These are phyloP conservation scores for Cokeromyces recurvatus DNA, from an alignment of 371 early-diverging fungal species.

Conservation along the genomic window DNA sequence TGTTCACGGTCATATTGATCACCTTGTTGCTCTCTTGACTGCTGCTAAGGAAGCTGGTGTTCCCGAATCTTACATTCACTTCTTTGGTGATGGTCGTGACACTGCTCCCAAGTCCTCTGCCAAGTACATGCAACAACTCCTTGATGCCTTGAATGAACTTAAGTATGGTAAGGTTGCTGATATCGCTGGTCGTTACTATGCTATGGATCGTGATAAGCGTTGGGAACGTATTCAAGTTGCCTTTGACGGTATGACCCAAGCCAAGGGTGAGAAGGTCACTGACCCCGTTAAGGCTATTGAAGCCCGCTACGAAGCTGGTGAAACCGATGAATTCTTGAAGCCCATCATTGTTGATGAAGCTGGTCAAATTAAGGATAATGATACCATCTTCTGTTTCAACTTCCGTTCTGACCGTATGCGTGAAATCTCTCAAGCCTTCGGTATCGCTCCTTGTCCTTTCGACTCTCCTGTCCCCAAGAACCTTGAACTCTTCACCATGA, in stretches of 20 bases:
- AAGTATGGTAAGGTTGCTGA: slow-evolving; percentile 89
- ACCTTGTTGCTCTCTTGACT: slow-evolving; percentile 81
- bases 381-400: slow-evolving; percentile 91
- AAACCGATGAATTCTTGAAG: slow-evolving; percentile 98
- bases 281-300: slow-evolving; percentile 76
- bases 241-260: slow-evolving; percentile 84
- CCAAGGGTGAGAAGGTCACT: slow-evolving; percentile 71
- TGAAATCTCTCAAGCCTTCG: slow-evolving; percentile 89
- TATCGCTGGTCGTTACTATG: slow-evolving; percentile 97
- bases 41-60: slow-evolving; percentile 83
- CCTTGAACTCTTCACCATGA: slow-evolving; percentile 91
- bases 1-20: slow-evolving; percentile 98
- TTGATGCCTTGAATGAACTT: slow-evolving; percentile 57
- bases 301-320: slow-evolving; percentile 76
- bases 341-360: slow-evolving; percentile 85
- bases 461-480: slow-evolving; percentile 75
- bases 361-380: slow-evolving; percentile 75
- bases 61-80: slow-evolving; percentile 93
- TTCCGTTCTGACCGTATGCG: slow-evolving; percentile 99
- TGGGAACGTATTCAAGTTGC: slow-evolving; percentile 97
- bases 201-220: slow-evolving; percentile 99
- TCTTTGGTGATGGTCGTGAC: slow-evolving; percentile 99
- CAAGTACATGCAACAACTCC: slow-evolving; percentile 70
- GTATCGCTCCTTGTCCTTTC: slow-evolving; percentile 86
- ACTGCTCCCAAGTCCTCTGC: slow-evolving; percentile 88